Evolutionary conservation across 805 yeast species (phyloP).

Genomic region (Candida boleticola): DNA sequence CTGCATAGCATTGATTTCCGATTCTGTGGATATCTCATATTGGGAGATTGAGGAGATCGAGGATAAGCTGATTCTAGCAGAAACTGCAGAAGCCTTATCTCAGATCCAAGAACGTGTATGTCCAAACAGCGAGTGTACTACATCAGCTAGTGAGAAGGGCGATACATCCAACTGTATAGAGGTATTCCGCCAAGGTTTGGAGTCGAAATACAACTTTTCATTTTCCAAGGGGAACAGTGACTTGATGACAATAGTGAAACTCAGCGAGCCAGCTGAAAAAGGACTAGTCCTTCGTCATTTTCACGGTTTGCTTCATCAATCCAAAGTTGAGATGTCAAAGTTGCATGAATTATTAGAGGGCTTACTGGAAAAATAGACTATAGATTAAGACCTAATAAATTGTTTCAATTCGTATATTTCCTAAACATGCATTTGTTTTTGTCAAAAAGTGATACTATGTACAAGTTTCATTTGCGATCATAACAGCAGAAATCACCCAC

Average conservation of each 20-base stretch:
- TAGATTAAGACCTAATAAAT: no score
- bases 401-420: no score
- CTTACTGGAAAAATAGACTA: no score
- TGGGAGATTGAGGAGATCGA: background rate
- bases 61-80: background rate
- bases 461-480: no score
- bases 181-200: background rate
- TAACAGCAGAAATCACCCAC: no score
- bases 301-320: background rate
- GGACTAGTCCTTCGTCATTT: background rate
- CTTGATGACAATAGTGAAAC: no score
- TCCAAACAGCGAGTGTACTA: no score
- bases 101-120: background rate
- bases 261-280: no score
- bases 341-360: background rate
- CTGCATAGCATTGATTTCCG: background rate
- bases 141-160: background rate
- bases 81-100: background rate
- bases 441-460: no score
- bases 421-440: no score
- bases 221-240: no score
- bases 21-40: background rate
- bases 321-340: background rate
- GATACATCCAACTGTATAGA: background rate
- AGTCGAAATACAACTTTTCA: background rate